A percentile compares a stretch with the other conserved stretches of the same genome.
Evolutionary conservation across 1,284 basidiomycete genomes (phyloP).

Genomic region (Rhodotorula sp.): DNA sequence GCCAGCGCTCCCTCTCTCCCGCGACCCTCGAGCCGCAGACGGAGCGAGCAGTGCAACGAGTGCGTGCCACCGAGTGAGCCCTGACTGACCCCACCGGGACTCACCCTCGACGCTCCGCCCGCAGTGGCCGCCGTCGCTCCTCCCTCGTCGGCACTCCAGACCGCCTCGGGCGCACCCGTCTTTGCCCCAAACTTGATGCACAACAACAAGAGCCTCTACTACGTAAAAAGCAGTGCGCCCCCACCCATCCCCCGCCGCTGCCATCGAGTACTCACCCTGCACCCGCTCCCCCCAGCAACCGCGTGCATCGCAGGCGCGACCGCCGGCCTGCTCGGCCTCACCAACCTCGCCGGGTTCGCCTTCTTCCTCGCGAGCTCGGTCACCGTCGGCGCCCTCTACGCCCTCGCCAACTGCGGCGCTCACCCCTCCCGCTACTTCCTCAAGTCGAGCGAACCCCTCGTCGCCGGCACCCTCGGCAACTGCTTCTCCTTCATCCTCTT

Average conservation of each 20-base stretch:
- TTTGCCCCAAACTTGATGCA: constrained; percentile 20
- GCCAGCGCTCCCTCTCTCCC: not conserved
- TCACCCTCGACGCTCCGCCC: not conserved
- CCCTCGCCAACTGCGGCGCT: constrained; percentile 51
- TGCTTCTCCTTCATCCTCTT: constrained; percentile 38
- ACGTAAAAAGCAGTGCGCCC: constrained; percentile 34
- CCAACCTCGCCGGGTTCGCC: constrained; percentile 76
- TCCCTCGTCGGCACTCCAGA: not conserved
- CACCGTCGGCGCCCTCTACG: constrained; percentile 44
- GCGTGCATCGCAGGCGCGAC: constrained; percentile 79
- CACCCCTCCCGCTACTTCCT: constrained; percentile 58
- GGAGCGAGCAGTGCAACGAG: not conserved
- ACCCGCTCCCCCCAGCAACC: constrained; percentile 54
- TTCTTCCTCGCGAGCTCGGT: constrained; percentile 61
- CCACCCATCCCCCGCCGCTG: too few relatives aligned
- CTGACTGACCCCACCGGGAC: not conserved
- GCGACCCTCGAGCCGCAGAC: not conserved
- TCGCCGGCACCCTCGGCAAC: constrained; percentile 32
- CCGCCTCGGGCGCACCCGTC: constrained; percentile 6
- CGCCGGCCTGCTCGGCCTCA: constrained; percentile 80
- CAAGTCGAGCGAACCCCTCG: constrained; percentile 48
- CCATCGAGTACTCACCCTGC: constrained; percentile 56
- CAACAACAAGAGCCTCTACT: constrained; percentile 28
- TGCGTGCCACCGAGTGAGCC: not conserved
- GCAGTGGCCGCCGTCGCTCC: constrained; percentile 10